Conservation (phyloP, 2,329 filamentous ascomycete genomes). For the Exophiala sp. region DNA sequence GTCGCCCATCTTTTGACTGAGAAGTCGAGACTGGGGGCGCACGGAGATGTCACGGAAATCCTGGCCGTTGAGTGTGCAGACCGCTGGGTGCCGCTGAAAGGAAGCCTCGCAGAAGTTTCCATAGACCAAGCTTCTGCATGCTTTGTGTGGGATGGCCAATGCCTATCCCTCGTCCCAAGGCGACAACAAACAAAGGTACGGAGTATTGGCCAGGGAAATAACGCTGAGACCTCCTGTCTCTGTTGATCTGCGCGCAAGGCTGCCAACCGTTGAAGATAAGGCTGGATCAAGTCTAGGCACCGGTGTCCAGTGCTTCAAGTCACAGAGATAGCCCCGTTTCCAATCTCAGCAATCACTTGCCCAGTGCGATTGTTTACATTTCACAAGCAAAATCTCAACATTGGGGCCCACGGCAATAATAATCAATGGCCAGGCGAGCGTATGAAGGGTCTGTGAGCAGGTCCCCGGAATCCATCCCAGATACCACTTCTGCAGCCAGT, state of each 20-base stretch:
- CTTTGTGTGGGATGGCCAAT: neutral
- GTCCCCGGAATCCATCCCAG: constrained; percentile 1
- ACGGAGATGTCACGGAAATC: no score
- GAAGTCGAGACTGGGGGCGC: no score
- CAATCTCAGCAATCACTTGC: constrained; percentile 12
- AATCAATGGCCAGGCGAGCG: constrained; percentile 10
- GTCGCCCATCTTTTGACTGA: no score
- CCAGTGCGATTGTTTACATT: constrained; percentile 18
- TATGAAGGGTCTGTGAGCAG: constrained; percentile 9
- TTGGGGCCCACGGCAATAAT: constrained; percentile 10
- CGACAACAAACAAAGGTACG: constrained; percentile 7
- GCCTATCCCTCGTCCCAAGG: neutral
- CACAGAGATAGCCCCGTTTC: neutral
- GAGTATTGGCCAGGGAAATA: neutral
- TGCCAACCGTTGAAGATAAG: constrained; percentile 7
- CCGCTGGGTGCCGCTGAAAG: neutral
- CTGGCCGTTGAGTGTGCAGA: no score
- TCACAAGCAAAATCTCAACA: constrained; percentile 10
- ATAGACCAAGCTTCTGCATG: neutral
- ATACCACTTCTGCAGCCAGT: constrained; percentile 7
- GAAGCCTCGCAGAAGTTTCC: constrained; percentile 12
- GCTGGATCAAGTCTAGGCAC: constrained; percentile 2
- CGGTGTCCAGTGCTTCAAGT: constrained; percentile 4
- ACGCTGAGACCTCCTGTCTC: neutral
- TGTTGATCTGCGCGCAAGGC: constrained; percentile 9